Percentiles rank a stretch among this genome's conserved stretches.
Evolutionary conservation across 2,329 filamentous ascomycete species (phyloP).

Genomic region (Fusarium globosum): DNA sequence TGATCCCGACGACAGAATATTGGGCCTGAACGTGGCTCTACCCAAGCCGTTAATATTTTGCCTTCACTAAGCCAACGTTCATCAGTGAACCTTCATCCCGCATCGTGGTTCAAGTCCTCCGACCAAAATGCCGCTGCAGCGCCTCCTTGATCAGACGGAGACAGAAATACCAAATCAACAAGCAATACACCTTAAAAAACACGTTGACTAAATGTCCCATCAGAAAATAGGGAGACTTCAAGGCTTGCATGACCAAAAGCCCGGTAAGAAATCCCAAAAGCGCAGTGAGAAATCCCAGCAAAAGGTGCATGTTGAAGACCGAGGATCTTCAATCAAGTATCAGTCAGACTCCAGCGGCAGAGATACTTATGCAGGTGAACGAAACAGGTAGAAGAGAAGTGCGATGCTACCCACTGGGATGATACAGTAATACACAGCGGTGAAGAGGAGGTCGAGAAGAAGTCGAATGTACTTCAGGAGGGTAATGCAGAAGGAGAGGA

Average conservation of each 20-base stretch:
- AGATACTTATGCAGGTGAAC: accelerated
- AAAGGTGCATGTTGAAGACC: neutral
- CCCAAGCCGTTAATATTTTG: accelerated
- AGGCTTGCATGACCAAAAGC: neutral
- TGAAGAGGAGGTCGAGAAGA: neutral
- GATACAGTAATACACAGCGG: neutral
- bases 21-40: accelerated
- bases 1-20: accelerated
- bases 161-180: neutral
- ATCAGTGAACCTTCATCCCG: accelerated
- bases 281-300: neutral
- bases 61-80: neutral
- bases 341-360: neutral
- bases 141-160: neutral
- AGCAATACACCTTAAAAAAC: neutral
- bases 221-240: neutral
- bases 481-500: neutral
- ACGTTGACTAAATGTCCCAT: neutral
- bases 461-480: neutral
- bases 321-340: neutral
- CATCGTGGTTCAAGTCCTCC: accelerated
- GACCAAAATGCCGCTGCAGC: neutral
- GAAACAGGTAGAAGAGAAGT: neutral
- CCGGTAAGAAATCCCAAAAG: neutral
- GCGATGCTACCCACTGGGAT: neutral